Evolutionary conservation across 179 eudicot genomes (phyloP).

Genomic region (Actinidia arguta): DNA sequence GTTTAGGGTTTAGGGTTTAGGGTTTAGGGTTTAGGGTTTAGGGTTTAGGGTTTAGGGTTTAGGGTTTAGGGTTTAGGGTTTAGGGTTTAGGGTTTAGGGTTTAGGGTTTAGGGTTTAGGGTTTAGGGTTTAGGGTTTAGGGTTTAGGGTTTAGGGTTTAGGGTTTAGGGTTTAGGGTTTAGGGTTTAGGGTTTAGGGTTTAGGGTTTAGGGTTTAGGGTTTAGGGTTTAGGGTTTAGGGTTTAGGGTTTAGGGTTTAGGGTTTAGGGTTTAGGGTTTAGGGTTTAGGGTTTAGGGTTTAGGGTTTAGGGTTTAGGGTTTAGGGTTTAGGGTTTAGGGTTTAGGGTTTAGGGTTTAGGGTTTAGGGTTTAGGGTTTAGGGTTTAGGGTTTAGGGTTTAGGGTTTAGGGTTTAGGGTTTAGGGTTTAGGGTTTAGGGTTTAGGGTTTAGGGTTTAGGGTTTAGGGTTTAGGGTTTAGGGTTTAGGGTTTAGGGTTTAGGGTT

Average conservation of each 20-base stretch:
- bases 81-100: conserved; percentile 17
- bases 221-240: conserved; percentile 9
- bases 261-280: conserved; percentile 28
- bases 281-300: conserved; percentile 30
- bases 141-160: conserved; percentile 2
- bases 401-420: conserved; percentile 19
- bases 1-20: conserved; percentile 41
- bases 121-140: conserved; percentile 15
- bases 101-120: conserved; percentile 7
- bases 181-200: background rate
- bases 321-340: conserved; percentile 9
- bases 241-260: conserved; percentile 34
- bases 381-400: conserved; percentile 4
- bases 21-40: conserved; percentile 35
- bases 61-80: conserved; percentile 37
- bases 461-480: background rate
- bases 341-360: conserved; percentile 18
- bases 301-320: conserved; percentile 26
- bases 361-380: conserved; percentile 6
- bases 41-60: conserved; percentile 33
- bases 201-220: conserved; percentile 9
- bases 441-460: background rate
- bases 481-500: background rate
- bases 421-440: conserved; percentile 20
- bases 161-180: conserved; percentile 1